Conservation (phyloP, 1,284 basidiomycete species). For the Tremellales sp. region DNA sequence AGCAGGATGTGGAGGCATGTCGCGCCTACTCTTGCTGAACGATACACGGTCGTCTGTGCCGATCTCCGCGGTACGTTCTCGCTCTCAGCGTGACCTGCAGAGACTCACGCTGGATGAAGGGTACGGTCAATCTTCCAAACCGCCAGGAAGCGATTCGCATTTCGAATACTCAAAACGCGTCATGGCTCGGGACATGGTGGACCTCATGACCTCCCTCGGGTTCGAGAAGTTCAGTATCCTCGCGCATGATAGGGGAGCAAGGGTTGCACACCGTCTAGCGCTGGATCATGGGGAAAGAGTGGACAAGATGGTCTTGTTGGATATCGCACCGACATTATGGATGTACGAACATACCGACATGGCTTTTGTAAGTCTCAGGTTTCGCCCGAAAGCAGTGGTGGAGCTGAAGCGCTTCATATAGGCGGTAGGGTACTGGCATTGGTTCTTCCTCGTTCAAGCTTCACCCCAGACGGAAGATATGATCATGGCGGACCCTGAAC, state of each 20-base stretch:
- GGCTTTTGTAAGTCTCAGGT: conserved; percentile 30
- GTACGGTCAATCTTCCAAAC: conserved; percentile 30
- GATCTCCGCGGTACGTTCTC: conserved; percentile 42
- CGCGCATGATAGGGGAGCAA: conserved; percentile 48
- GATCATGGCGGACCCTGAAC: conserved; percentile 24
- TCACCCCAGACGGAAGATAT: conserved; percentile 32
- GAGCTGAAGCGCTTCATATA: conserved; percentile 4
- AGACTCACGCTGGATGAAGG: conserved; percentile 10
- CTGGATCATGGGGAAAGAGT: conserved; percentile 42
- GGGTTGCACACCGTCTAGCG: conserved; percentile 46
- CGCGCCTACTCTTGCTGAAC: conserved; percentile 31
- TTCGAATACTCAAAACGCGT: conserved; percentile 46
- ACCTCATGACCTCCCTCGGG: conserved; percentile 43
- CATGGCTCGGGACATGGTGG: conserved; percentile 46
- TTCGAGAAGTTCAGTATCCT: conserved; percentile 35
- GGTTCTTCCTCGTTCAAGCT: conserved; percentile 49
- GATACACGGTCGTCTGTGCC: conserved; percentile 40
- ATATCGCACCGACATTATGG: conserved; percentile 42
- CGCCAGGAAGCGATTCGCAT: conserved; percentile 29
- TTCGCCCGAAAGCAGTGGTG: background rate
- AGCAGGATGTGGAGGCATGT: conserved; percentile 42
- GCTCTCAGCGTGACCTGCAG: background rate
- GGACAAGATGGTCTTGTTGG: conserved; percentile 41
- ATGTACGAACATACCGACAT: conserved; percentile 44
- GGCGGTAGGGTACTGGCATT: conserved; percentile 40